Conservation (phyloP, 306 rosid species). For the Crotalaria pallida region DNA sequence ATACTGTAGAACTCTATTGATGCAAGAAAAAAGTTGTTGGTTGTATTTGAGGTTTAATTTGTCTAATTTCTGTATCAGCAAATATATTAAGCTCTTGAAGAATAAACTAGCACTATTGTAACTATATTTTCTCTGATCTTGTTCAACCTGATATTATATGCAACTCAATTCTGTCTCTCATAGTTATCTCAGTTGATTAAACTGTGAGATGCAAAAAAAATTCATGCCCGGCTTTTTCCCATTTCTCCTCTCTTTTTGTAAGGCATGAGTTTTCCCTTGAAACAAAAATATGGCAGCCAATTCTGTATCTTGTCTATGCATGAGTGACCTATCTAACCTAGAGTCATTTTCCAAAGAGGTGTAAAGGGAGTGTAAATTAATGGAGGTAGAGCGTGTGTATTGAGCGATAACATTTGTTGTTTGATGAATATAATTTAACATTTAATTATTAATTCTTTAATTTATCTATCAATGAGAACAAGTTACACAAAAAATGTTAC, state of each 20-base stretch:
- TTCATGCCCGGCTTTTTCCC: too few relatives aligned
- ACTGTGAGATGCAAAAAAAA: too few relatives aligned
- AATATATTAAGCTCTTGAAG: background rate
- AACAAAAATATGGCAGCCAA: background rate
- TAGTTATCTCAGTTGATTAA: too few relatives aligned
- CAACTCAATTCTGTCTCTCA: background rate
- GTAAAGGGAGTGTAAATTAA: too few relatives aligned
- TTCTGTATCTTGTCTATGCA: background rate
- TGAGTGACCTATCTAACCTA: conserved; percentile 20
- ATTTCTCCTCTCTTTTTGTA: too few relatives aligned
- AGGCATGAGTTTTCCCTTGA: too few relatives aligned
- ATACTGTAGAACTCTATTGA: conserved; percentile 8
- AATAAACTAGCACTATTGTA: background rate
- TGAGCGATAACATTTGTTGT: too few relatives aligned
- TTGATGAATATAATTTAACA: too few relatives aligned
- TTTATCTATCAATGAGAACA: too few relatives aligned
- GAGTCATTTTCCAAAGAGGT: too few relatives aligned
- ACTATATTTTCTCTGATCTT: conserved; percentile 5
- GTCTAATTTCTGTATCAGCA: background rate
- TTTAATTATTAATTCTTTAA: too few relatives aligned
- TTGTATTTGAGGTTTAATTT: conserved; percentile 1
- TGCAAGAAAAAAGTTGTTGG: background rate
- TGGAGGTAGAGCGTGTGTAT: background rate
- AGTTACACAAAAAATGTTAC: too few relatives aligned
- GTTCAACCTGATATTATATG: background rate